Percentiles rank a stretch among this genome's conserved stretches.
These are phyloP conservation scores for Paecilomyces niveus DNA, from an alignment of 2,329 filamentous ascomycete species.

Conservation along the genomic window DNA sequence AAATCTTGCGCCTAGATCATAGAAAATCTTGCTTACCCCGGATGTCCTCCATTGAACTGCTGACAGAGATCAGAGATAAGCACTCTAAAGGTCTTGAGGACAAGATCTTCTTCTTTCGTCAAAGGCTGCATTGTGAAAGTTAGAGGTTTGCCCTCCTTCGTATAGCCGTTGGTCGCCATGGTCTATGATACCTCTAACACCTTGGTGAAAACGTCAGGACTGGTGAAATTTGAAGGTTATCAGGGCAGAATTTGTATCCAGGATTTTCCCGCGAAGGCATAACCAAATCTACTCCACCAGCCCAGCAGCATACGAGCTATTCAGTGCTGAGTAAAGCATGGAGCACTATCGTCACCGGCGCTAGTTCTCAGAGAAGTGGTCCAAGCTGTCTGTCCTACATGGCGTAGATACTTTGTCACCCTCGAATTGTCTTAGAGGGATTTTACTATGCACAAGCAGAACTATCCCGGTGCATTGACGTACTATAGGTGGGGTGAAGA, in stretches of 20 bases:
- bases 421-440: background rate
- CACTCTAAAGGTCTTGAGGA: constrained; percentile 54
- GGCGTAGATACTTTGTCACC: background rate
- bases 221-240: background rate
- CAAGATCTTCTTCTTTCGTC: constrained; percentile 33
- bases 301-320: background rate
- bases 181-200: background rate
- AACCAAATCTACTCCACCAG: background rate
- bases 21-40: constrained; percentile 44
- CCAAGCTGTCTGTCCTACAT: background rate
- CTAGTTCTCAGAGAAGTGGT: background rate
- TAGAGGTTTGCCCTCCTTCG: background rate
- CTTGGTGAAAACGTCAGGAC: background rate
- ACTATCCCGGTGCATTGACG: background rate
- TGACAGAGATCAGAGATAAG: constrained; percentile 63
- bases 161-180: background rate
- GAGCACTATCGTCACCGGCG: background rate
- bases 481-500: background rate
- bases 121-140: background rate
- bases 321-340: background rate
- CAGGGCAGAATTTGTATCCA: background rate
- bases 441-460: background rate
- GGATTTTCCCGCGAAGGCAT: background rate
- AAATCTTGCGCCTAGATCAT: background rate
- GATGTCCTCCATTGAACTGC: constrained; percentile 63